These are phyloP conservation scores for Didymella pinodella DNA, from an alignment of 2,329 filamentous ascomycete genomes.

Conservation along the genomic window DNA sequence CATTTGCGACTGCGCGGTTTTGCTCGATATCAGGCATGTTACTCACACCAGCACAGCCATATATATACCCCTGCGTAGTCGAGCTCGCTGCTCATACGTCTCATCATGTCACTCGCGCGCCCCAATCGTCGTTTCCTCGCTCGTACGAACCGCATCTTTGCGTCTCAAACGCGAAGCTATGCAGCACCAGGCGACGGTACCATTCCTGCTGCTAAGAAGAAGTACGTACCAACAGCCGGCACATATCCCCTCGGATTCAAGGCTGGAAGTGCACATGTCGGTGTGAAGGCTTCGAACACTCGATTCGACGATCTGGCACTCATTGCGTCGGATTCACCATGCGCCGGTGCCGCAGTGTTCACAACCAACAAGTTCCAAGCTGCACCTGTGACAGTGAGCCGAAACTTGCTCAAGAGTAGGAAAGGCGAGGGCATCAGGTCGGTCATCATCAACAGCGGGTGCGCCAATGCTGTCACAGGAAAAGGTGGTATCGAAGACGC, in stretches of 20 bases:
- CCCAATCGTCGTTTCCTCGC: slow-evolving; percentile 39
- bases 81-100: background rate
- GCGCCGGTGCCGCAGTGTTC: slow-evolving; percentile 89
- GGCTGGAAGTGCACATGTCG: slow-evolving; percentile 86
- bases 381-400: slow-evolving; percentile 87
- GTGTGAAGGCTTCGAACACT: slow-evolving; percentile 92
- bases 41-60: slow-evolving; percentile 10
- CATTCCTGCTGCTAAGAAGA: slow-evolving; percentile 82
- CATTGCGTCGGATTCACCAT: slow-evolving; percentile 84
- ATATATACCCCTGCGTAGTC: slow-evolving; percentile 2
- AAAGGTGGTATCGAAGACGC: slow-evolving; percentile 90
- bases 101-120: slow-evolving; percentile 45
- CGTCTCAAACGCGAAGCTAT: slow-evolving; percentile 60
- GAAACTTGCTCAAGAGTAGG: slow-evolving; percentile 72
- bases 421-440: slow-evolving; percentile 75
- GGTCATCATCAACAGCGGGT: slow-evolving; percentile 93
- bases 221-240: slow-evolving; percentile 85
- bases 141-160: slow-evolving; percentile 35
- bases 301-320: slow-evolving; percentile 90
- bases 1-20: slow-evolving; percentile 17
- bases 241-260: slow-evolving; percentile 91
- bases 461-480: slow-evolving; percentile 96
- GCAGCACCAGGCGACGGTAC: slow-evolving; percentile 65
- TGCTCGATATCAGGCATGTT: slow-evolving; percentile 7
- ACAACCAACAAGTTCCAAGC: slow-evolving; percentile 99